phyloP scores from a whole-genome alignment of 2,329 filamentous ascomycete genomes.

The Clonostachys solani region DNA sequence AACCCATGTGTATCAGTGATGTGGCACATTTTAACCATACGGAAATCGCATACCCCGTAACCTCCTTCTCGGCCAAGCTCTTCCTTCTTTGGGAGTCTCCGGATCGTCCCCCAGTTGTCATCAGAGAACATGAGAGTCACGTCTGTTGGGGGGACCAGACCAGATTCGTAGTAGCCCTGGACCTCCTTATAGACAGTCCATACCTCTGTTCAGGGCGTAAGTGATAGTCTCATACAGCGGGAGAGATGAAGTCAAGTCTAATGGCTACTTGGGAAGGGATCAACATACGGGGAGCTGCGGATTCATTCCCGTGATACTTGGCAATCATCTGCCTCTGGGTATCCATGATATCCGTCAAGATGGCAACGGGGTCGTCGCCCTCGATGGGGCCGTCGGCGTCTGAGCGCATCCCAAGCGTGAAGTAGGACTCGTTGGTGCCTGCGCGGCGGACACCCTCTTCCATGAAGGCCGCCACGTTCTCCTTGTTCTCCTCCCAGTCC shows the following conservation, averaged over 20 bases:
- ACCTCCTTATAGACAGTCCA: conserved; percentile 63
- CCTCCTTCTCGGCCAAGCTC: conserved; percentile 50
- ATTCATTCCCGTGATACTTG: conserved; percentile 1
- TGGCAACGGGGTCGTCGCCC: not conserved
- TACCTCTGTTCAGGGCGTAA: conserved; percentile 35
- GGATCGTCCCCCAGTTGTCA: conserved; percentile 56
- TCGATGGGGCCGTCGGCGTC: conserved; percentile 38
- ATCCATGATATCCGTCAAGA: conserved; percentile 4
- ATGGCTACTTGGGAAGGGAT: not conserved
- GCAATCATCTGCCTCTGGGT: conserved; percentile 2
- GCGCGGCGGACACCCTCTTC: conserved; percentile 46
- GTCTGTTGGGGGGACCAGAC: conserved; percentile 48
- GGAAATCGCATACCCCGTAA: conserved; percentile 35
- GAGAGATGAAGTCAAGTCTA: not conserved
- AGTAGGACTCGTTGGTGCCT: conserved; percentile 47
- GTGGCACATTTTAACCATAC: not conserved
- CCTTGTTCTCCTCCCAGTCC: conserved; percentile 50
- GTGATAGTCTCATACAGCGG: not conserved
- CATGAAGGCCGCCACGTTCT: conserved; percentile 50
- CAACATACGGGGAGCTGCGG: conserved; percentile 2
- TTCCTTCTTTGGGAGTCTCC: conserved; percentile 46
- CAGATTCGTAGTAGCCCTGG: conserved; percentile 52
- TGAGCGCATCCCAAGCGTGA: conserved; percentile 53
- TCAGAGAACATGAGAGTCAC: conserved; percentile 57
- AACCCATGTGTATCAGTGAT: not conserved